Evolutionary conservation across 139 green algal species (phyloP).

Genomic region (Chlamydomonas applanata): DNA sequence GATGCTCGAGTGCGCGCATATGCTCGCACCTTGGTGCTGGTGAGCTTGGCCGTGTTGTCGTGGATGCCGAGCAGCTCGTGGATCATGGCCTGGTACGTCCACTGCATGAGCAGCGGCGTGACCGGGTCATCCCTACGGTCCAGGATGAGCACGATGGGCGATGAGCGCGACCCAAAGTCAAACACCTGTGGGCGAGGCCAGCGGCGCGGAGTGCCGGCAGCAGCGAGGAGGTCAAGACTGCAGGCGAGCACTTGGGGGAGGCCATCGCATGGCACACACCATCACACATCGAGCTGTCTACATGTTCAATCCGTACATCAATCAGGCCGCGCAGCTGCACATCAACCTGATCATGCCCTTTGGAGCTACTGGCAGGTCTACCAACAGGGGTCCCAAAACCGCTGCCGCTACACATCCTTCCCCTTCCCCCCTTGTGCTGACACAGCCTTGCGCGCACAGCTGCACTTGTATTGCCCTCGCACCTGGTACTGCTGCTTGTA

Average conservation of each 20-base stretch:
- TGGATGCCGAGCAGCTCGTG: constrained; percentile 87
- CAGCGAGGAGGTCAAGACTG: too few species aligned
- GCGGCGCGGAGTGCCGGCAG: too few species aligned
- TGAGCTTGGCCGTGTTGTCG: constrained; percentile 58
- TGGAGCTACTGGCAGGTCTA: neutral
- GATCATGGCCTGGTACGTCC: constrained; percentile 86
- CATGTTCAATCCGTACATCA: too few species aligned
- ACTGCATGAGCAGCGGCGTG: constrained; percentile 82
- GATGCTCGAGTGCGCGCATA: too few species aligned
- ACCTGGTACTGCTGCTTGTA: constrained; percentile 49
- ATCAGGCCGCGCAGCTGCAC: too few species aligned
- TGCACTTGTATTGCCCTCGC: constrained; percentile 19
- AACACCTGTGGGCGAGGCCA: constrained; percentile 50
- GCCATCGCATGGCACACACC: too few species aligned
- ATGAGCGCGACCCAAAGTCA: constrained; percentile 73
- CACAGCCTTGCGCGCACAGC: neutral
- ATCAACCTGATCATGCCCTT: neutral
- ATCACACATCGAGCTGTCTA: too few species aligned
- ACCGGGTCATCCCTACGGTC: constrained; percentile 87
- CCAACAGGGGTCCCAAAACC: neutral
- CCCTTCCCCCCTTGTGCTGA: too few species aligned
- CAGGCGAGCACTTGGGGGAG: too few species aligned
- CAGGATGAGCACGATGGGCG: constrained; percentile 79
- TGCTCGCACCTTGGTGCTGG: constrained; percentile 38
- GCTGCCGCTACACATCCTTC: too few species aligned